These are phyloP conservation scores for Beauveria rudraprayagi DNA, from an alignment of 2,329 filamentous ascomycete genomes.

Conservation along the genomic window DNA sequence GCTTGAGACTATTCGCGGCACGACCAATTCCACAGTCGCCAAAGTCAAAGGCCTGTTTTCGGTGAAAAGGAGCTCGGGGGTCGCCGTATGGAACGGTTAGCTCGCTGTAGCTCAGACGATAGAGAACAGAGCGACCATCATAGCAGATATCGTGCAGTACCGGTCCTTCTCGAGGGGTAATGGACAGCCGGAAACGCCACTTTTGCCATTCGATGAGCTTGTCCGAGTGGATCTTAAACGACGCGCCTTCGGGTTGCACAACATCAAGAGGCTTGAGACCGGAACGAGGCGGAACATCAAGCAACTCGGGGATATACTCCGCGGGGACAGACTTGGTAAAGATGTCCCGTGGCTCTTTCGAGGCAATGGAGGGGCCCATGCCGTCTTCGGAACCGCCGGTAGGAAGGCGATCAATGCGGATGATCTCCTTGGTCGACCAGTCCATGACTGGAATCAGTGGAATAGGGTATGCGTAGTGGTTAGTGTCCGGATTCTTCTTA, in stretches of 20 bases:
- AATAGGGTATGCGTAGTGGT: conserved; percentile 56
- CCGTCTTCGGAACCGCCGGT: conserved; percentile 39
- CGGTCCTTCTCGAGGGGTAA: conserved; percentile 62
- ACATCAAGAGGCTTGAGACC: conserved; percentile 65
- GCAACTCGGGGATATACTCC: conserved; percentile 44
- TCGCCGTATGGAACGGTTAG: conserved; percentile 65
- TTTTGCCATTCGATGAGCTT: conserved; percentile 53
- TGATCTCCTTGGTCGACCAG: conserved; percentile 42
- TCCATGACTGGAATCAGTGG: conserved; percentile 54
- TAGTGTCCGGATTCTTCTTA: conserved; percentile 44
- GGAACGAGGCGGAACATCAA: conserved; percentile 36
- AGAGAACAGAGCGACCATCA: conserved; percentile 56
- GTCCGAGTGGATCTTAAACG: conserved; percentile 48
- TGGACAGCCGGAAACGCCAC: conserved; percentile 61
- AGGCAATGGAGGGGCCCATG: conserved; percentile 27
- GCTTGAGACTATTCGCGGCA: conserved; percentile 57
- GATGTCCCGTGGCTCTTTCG: conserved; percentile 33
- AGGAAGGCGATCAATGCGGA: conserved; percentile 51
- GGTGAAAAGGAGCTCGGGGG: conserved; percentile 55
- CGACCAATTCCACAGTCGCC: conserved; percentile 61
- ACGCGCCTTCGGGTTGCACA: conserved; percentile 59
- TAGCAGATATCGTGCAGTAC: conserved; percentile 64
- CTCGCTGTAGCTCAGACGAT: conserved; percentile 59
- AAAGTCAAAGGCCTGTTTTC: conserved; percentile 66
- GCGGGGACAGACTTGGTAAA: conserved; percentile 33